Base-by-base conservation (phyloP, 805 yeast species). In the Schizosaccharomyces pombe region DNA sequence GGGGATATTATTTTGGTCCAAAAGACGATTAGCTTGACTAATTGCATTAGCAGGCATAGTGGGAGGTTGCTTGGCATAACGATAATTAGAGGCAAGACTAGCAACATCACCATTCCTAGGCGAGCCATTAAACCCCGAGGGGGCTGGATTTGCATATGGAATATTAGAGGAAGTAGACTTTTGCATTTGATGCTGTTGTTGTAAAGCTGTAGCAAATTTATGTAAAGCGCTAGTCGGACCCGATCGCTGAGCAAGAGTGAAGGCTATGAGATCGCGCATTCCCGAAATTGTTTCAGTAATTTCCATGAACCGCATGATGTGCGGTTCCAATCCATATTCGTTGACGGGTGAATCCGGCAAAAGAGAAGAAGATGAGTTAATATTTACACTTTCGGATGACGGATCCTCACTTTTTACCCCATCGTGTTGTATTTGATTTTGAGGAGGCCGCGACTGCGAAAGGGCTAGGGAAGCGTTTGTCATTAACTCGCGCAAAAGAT, bases 261-360 rank as follows among this genome's bases (percentile, higher is more conserved):
- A 49, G 9, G 53, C 39, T 24, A 49, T 49, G n/a, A 49, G 33
- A 32, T 49, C 53, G 12, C 53, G 53, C 53, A 49, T 49, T n/a
- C 39, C 31, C 5, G 39, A 49, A 26, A 49, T 30, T 12, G 53
- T 49, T 32, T 49, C 53, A 8, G 34, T 26, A 31, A 49, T 49
- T 14, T 49, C 53, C 34, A 49, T n/a, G 11, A 26, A 49, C 24
- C 53, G 53, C 34, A 49, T 49, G 29, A 43, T 26, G 9, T 30
- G 49, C 1, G 49, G 49, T 26, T 43, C 49, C 19, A 43, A 14
- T 8, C 49, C 49, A 22, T 22, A 22, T 12, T 43, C 49, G n/a
- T 43, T 43, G 12, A 43, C 49, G 3, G 49, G 28, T 16, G 49
- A 22, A 1, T 19, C 14, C 12, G 49, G 31, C n/a, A 43, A 32